A percentile compares a stretch with the other conserved stretches of the same genome.
Evolutionary conservation across 2,329 filamentous ascomycete genomes (phyloP).

Genomic region (Cyanodermella asteris): DNA sequence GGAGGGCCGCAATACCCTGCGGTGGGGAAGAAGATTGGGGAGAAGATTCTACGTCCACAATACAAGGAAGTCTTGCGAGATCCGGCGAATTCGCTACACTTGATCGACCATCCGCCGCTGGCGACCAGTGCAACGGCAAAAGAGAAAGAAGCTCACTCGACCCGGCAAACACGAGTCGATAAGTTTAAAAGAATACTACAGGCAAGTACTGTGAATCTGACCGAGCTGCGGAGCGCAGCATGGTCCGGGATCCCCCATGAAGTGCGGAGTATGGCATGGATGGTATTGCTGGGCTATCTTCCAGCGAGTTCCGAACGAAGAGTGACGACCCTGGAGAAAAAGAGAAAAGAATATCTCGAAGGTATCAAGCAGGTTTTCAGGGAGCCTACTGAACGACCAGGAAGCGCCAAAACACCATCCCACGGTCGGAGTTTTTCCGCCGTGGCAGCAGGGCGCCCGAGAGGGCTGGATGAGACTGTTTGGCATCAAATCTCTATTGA

Average conservation of each 20-base stretch:
- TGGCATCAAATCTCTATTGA: slow-evolving; percentile 99
- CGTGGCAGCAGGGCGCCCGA: slow-evolving; percentile 36
- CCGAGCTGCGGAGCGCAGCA: slow-evolving; percentile 63
- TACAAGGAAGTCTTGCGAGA: slow-evolving; percentile 86
- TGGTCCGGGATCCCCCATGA: slow-evolving; percentile 93
- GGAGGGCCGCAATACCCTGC: slow-evolving; percentile 66
- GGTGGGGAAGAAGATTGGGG: slow-evolving; percentile 71
- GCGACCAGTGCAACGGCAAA: slow-evolving; percentile 56
- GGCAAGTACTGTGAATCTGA: slow-evolving; percentile 66
- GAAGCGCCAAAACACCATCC: slow-evolving; percentile 13
- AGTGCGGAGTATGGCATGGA: slow-evolving; percentile 97
- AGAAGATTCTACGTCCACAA: slow-evolving; percentile 87
- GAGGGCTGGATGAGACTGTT: slow-evolving; percentile 83
- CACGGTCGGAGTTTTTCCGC: slow-evolving; percentile 15
- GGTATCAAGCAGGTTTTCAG: slow-evolving; percentile 54
- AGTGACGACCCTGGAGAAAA: slow-evolving; percentile 73
- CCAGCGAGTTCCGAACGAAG: slow-evolving; percentile 91
- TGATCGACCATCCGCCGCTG: slow-evolving; percentile 69
- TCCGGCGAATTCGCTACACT: slow-evolving; percentile 81
- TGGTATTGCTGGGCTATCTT: slow-evolving; percentile 80
- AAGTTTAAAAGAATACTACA: slow-evolving; percentile 96
- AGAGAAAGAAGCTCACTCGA: slow-evolving; percentile 66
- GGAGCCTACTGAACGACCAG: slow-evolving; percentile 29
- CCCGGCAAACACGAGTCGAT: slow-evolving; percentile 82
- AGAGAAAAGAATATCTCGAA: slow-evolving; percentile 89